Base-by-base conservation (phyloP, 1,284 basidiomycete species). In the Apiotrichum domesticum region DNA sequence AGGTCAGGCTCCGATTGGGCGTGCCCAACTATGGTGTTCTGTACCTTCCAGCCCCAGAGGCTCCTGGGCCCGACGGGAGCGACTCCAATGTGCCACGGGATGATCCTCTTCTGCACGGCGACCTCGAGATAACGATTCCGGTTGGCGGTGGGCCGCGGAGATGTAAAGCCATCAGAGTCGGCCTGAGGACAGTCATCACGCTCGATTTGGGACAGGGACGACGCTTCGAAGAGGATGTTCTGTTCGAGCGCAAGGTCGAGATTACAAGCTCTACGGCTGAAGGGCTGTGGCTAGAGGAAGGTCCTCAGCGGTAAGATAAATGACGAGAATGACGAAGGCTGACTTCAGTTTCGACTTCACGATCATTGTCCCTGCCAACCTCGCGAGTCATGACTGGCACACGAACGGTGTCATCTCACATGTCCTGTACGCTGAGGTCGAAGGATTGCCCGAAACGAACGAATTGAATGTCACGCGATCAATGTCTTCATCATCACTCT, bases 321-420 rank as follows among this genome's bases (percentile, higher is more conserved):
- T 4, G 37, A 6, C 37, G 37, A 11, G 37, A 13, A 50, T 34
- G 51, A 41, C 10, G 1, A 9, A 9, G 39, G 4, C 48, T 50
- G 32, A 21, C 40, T 3, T 2, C 29, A 61, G 56, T 5, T 58
- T 58, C 48, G 43, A 42, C 6, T 61, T 61, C 41, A 63, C 64
- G 1, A 48, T 69, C 39, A 64, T 65, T 50, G 41, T 69, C 3
- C 67, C 67, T 0, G 52, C 64, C 43, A 63, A 64, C 51, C 63
- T 66, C 15, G 63, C 66, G 2, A 56, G 58, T 29, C 65, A 67
- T 54, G 67, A 69, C 52, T 66, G 64, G 58, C 67, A 67, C 52
- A 43, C 57, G n/a, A 68, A 66, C 42, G 65, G 64, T 7, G 60
- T 56, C 21, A 62, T 66, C 39, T 44, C 54, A 29, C 62, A 65